Conservation (phyloP, 805 yeast species). For the Wickerhamomyces xylosicus region DNA sequence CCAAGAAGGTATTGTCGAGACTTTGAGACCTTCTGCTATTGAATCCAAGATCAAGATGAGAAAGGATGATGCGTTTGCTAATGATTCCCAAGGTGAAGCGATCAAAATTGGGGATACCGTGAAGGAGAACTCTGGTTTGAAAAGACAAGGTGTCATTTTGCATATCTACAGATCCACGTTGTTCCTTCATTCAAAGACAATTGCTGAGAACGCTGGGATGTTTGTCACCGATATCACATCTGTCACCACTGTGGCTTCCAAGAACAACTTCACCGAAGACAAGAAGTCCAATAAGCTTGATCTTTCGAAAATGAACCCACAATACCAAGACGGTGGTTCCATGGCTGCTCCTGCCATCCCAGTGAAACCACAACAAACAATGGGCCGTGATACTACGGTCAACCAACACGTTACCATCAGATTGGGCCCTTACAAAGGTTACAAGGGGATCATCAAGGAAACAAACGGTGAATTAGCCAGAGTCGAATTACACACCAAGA, state of each 20-base stretch:
- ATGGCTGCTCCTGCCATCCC: slow-evolving; percentile 56
- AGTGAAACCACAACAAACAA: slow-evolving; percentile 31
- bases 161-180: slow-evolving; percentile 77
- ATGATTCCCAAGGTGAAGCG: slow-evolving; percentile 79
- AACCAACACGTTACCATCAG: slow-evolving; percentile 80
- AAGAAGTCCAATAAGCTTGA: slow-evolving; percentile 41
- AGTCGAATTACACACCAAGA: slow-evolving; percentile 87
- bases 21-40: slow-evolving; percentile 73
- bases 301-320: slow-evolving; percentile 82
- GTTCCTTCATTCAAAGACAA: slow-evolving; percentile 72
- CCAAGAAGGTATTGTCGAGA: slow-evolving; percentile 67
- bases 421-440: slow-evolving; percentile 90
- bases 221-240: slow-evolving; percentile 70
- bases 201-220: slow-evolving; percentile 82
- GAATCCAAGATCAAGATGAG: slow-evolving; percentile 60
- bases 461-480: slow-evolving; percentile 88
- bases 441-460: slow-evolving; percentile 87
- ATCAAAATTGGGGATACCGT: slow-evolving; percentile 87
- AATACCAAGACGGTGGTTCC: slow-evolving; percentile 33
- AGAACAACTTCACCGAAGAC: slow-evolving; percentile 48
- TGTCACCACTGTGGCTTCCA: slow-evolving; percentile 77
- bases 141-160: slow-evolving; percentile 78
- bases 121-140: slow-evolving; percentile 74
- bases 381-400: slow-evolving; percentile 71
- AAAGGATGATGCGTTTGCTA: slow-evolving; percentile 67